Base-by-base conservation (phyloP, 2,329 filamentous ascomycete genomes). In the Colletotrichum lupini region DNA sequence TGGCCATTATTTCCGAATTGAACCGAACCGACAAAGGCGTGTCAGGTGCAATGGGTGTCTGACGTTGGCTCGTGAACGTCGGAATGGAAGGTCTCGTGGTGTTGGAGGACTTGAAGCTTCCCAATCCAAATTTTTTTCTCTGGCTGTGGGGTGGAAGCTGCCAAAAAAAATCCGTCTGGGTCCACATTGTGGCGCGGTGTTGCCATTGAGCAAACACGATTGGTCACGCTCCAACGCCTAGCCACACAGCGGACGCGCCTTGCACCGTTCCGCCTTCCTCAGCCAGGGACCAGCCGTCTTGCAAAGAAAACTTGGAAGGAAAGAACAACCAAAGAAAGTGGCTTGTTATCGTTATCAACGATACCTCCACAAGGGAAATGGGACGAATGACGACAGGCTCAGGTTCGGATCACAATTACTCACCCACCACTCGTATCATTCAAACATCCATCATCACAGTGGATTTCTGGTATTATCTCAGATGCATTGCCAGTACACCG, bases 1-100 rank as follows among this genome's bases (percentile, higher is more conserved):
- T 87, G 73, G 84, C 84, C 83, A 85, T 86, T 72, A 58, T 77
- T 69, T 49, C 62, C 68, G 57, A 62, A 60, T 55, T 65, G 22
- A 60, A 57, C 63, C 56, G 61, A 30, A 74, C 65, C 63, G 60
- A 37, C 62, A 37, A 26, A 62, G 28, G 16, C 56, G 68, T 55
- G 19, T 30, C 49, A 68, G 55, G 56, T 68, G 37, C 32, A 73
- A 68, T 64, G 52, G 58, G 62, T 67, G 37, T 62, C 57, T 59
- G 72, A 63, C 68, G 71, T 71, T 71, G 71, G 67, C 57, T 74
- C 68, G 68, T 62, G 62, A 74, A 72, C 67, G 62, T 74, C 72
- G 58, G 55, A 59, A 66, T 63, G 62, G 63, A 72, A 68, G 62
- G 55, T 69, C 67, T 72, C 66, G 65, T 72, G 65, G 72, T 72